phyloP scores from a whole-genome alignment of 192 early-diverging fungal genomes.

The Coemansia sp. region DNA sequence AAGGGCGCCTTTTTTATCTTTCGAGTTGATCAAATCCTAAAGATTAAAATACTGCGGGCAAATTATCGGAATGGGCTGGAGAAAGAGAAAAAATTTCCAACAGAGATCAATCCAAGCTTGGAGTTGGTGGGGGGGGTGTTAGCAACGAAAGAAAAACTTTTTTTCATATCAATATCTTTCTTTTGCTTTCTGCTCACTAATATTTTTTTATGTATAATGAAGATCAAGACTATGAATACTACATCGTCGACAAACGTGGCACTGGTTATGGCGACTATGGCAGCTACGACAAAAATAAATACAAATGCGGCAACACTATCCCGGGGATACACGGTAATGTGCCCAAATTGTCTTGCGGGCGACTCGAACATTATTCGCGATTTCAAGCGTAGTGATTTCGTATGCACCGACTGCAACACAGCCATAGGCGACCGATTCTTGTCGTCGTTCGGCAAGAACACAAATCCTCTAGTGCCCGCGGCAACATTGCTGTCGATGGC shows the following conservation, averaged over 20 bases:
- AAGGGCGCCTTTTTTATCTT: no score
- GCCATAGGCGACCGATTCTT: constrained; percentile 88
- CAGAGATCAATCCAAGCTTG: no score
- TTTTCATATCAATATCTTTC: no score
- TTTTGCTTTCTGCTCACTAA: neutral
- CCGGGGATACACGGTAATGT: constrained; percentile 54
- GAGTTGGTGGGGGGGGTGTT: no score
- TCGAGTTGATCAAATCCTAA: no score
- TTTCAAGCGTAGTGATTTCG: constrained; percentile 83
- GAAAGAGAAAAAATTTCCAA: no score
- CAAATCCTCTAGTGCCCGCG: constrained; percentile 50
- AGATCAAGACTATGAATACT: no score
- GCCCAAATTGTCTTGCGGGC: constrained; percentile 76
- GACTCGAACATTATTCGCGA: constrained; percentile 87
- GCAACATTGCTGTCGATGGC: constrained; percentile 1
- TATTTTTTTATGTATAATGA: neutral
- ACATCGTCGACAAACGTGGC: neutral
- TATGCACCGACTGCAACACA: constrained; percentile 91
- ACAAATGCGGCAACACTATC: neutral
- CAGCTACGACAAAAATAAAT: constrained; percentile 4
- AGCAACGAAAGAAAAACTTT: no score
- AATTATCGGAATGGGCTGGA: no score
- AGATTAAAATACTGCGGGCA: no score
- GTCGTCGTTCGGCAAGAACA: constrained; percentile 77
- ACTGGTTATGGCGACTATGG: neutral